Evolutionary conservation across 805 yeast species (phyloP).

Genomic region (Grigorovia transvaalensis): DNA sequence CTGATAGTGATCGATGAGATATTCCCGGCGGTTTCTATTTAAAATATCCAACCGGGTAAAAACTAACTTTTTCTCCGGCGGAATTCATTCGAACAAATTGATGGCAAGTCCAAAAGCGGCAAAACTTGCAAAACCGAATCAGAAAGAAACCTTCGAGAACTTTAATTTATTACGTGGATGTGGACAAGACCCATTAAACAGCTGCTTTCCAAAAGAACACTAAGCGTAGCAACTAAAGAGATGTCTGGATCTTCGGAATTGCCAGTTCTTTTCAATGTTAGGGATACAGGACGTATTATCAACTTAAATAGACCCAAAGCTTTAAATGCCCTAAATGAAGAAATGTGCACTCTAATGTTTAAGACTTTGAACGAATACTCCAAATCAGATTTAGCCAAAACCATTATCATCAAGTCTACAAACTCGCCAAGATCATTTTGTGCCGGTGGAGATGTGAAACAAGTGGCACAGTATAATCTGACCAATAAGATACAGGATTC

Average conservation of each 20-base stretch:
- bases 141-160: neutral
- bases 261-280: slow-evolving; percentile 17
- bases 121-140: neutral
- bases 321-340: slow-evolving; percentile 70
- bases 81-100: neutral
- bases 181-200: neutral
- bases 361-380: slow-evolving; percentile 72
- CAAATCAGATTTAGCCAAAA: slow-evolving; percentile 51
- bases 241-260: slow-evolving; percentile 2
- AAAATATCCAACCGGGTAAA: neutral
- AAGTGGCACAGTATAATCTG: slow-evolving; percentile 54
- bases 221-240: neutral
- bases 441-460: slow-evolving; percentile 94
- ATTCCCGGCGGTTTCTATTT: no score
- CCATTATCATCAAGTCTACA: slow-evolving; percentile 49
- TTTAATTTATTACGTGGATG: neutral
- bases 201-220: neutral
- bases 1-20: no score
- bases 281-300: slow-evolving; percentile 53
- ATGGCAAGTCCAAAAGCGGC: neutral
- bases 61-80: neutral
- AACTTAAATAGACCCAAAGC: slow-evolving; percentile 72
- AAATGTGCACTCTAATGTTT: slow-evolving; percentile 62
- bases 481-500: slow-evolving; percentile 39
- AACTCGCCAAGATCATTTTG: slow-evolving; percentile 65